Base-by-base conservation (phyloP, 805 yeast genomes). In the Clavispora fructus region DNA sequence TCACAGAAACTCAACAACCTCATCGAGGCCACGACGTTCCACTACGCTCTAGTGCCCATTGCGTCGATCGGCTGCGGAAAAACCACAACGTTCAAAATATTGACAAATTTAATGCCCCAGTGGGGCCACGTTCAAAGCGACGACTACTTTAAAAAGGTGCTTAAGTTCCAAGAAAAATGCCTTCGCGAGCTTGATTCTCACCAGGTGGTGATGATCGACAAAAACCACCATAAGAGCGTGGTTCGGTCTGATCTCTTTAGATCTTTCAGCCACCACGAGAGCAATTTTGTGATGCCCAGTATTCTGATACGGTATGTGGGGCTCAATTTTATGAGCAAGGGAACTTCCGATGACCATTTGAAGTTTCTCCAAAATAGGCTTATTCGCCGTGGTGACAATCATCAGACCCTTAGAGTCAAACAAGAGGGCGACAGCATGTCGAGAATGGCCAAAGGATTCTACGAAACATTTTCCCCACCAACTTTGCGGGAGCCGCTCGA, bases 11-110 rank as follows among this genome's bases (percentile, higher is more conserved):
- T 49, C 44, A 38, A 35, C 41, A 49, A 37, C 30, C 42, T 42
- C 40, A 57, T 35, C 50, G 50, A 40, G 46, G 30, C 63, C 1
- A 68, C 73, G 4, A 41, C 35, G n/a, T 41, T 49, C n/a, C 48
- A 44, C 2, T 87, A 80, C 60, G 77, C 87, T 0, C 55, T 94
- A 1, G 77, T 90, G 1, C 91, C 98, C 0, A 80, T 91, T 9
- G 91, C 97, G 0, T 87, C 96, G 0, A 79, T 92, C 43, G 98
- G 97, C 0, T 87, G 97, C 64, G 99, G 99, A 6, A 94, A 94
- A 59, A 89, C 97, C 0, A 88, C 97, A 0, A 78, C 87, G 0
- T 79, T 87, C 4, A 61, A 78, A 40, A 82, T 90, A 0, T 67
- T 94, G 35, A 54, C 59, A 0, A 59, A 74, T 11, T 61, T 91